A percentile compares a stretch with the other conserved stretches of the same genome.
Evolutionary conservation across 2,329 filamentous ascomycete species (phyloP).

Genomic region (Fusarium xyrophilum): DNA sequence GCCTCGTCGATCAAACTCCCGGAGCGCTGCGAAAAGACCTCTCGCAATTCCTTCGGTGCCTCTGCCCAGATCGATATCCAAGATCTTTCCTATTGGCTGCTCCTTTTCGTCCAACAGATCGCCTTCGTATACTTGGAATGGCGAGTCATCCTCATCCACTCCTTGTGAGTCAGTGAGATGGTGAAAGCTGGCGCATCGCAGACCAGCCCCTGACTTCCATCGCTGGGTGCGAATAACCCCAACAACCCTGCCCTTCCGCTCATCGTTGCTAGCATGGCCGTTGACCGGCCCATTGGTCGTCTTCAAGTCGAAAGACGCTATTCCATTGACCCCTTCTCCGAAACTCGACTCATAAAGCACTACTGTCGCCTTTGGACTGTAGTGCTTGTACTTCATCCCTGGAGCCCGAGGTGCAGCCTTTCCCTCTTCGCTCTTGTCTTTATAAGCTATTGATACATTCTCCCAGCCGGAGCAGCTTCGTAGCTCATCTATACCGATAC

Average conservation of each 20-base stretch:
- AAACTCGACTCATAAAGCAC: constrained; percentile 74
- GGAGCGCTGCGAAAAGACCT: constrained; percentile 84
- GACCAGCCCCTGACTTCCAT: constrained; percentile 57
- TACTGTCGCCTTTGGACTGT: constrained; percentile 88
- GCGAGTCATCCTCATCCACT: constrained; percentile 42
- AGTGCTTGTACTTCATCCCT: constrained; percentile 99
- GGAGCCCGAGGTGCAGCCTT: constrained; percentile 78
- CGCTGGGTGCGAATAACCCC: constrained; percentile 64
- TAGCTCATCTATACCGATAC: constrained; percentile 82
- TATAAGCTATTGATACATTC: constrained; percentile 76
- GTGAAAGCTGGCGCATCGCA: constrained; percentile 45
- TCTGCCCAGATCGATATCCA: constrained; percentile 77
- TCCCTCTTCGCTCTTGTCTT: constrained; percentile 73
- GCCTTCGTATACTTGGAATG: constrained; percentile 52
- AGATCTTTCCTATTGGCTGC: constrained; percentile 52
- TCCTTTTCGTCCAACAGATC: constrained; percentile 47
- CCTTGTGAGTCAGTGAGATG: constrained; percentile 24
- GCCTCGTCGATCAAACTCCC: constrained; percentile 80
- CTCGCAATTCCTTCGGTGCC: constrained; percentile 79
- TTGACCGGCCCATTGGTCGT: constrained; percentile 34
- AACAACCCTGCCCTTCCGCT: constrained; percentile 44
- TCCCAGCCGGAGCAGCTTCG: constrained; percentile 81
- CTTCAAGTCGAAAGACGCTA: constrained; percentile 48
- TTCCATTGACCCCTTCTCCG: constrained; percentile 46
- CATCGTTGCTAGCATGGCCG: constrained; percentile 31